Percentiles rank a stretch among this genome's conserved stretches.
These are phyloP conservation scores for Phaffia tasmanica DNA, from an alignment of 768 basidiomycete species.

Conservation along the genomic window DNA sequence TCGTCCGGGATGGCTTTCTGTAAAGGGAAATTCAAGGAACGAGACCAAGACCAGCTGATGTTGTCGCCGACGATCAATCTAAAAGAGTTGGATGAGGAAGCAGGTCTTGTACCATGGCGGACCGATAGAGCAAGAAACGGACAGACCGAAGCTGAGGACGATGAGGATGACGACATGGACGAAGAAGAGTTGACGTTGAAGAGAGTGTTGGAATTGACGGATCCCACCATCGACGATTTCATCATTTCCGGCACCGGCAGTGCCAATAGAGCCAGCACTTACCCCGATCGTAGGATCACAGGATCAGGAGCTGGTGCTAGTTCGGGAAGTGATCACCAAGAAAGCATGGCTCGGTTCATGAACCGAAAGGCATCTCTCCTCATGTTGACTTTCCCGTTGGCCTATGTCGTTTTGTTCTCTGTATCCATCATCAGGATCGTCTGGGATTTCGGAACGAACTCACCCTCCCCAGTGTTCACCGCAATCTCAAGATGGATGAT, in stretches of 20 bases:
- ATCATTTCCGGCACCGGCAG: neutral
- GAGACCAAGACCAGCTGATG: neutral
- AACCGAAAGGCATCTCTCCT: conserved; percentile 38
- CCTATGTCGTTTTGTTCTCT: conserved; percentile 37
- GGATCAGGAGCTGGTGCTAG: conserved; percentile 10
- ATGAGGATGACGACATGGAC: conserved; percentile 18
- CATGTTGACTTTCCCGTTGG: conserved; percentile 38
- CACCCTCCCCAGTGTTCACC: conserved; percentile 25
- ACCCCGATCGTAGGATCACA: neutral
- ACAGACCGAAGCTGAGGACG: neutral
- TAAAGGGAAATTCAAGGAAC: neutral
- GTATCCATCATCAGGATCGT: conserved; percentile 38
- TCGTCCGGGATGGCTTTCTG: no score
- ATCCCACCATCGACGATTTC: conserved; percentile 1
- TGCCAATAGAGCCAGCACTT: neutral
- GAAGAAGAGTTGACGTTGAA: conserved; percentile 12
- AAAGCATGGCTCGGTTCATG: conserved; percentile 37
- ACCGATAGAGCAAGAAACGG: neutral
- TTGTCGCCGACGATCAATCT: neutral
- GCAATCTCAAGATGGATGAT: conserved; percentile 37
- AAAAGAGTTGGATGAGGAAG: no score
- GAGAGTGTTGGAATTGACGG: conserved; percentile 18
- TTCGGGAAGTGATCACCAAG: conserved; percentile 22
- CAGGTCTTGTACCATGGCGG: no score
- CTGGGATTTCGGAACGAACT: conserved; percentile 30